Base-by-base conservation (phyloP, 805 yeast genomes). In the Clavispora carvajalis region DNA sequence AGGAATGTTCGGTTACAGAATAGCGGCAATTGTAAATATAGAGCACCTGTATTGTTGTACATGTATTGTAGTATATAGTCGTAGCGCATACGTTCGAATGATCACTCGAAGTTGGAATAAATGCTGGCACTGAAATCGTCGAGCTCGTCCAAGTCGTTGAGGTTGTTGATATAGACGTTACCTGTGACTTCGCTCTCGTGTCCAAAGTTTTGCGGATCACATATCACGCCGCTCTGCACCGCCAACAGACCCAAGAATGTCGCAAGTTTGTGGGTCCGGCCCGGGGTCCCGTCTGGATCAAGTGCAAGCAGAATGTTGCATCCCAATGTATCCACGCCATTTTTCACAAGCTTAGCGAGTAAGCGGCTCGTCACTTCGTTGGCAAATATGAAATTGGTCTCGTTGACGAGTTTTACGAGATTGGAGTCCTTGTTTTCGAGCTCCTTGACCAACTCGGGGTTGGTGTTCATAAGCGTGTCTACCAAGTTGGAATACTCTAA, bases 121-220 rank as follows among this genome's bases (percentile, higher is more conserved):
- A 90, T 90, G 49, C 88, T 74, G 4, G 97, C 97, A 63, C 95
- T 82, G 50, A 90, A 73, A 45, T 88, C 96, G 49, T 86, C 95
- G 42, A 90, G 71, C 47, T 81, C 88, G 13, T 77, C 80, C 23
- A 62, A 51, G 29, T 59, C 62, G 49, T 65, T 66, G 41, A 67
- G 46, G 38, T 46, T 58, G 50, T 64, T 67, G 25, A 69, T 53
- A 47, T 60, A 69, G 12, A 58, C 54, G 45, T 69, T 69, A 10
- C 73, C 74, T 1, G 60, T 72, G 60, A 43, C 46, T 19, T 51
- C 60, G n/a, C 40, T 34, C 19, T 47, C 47, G 9, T 47, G 46
- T 18, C 49, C 48, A 21, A 46, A 61, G 39, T 63, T 59, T 35
- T 73, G 73, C 36, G 69, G 73, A 34, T 74, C 73, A 40, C 56